Base-by-base conservation (phyloP, 2,329 filamentous ascomycete species). In the Colletotrichum siamense region DNA sequence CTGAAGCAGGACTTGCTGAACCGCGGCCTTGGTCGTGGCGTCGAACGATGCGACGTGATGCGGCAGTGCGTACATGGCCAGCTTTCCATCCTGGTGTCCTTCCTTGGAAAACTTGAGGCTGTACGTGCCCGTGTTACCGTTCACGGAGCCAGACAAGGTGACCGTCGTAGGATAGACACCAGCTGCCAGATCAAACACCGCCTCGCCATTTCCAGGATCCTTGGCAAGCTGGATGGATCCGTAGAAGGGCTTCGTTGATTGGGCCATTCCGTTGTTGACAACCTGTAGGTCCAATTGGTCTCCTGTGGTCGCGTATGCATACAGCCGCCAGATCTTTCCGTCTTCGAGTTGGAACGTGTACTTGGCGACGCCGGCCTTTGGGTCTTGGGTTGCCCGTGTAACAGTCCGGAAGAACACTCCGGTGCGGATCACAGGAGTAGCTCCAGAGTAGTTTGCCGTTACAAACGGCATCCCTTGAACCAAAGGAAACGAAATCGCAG, bases 391-490 rank as follows among this genome's bases (percentile, higher is more conserved):
- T 3, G 90, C 84, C 44, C 88, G 89, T 44, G 90, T 92, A 64
- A 98, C 87, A 22, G 89, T 92, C 73, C 89, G 89, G 87, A 96
- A 98, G 76, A 93, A 94, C 3, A 97, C 90, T 2, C 92, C 92
- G 26, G 93, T 94, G 79, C 96, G 92, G 59, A 99, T 89, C 6
- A 93, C 82, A 1, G 96, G 96, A 9, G 92, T 93, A 0, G 92
- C 89, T 34, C 92, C 92, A 70, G 88, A 89, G 84, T 96, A 99
- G 22, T 94, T 84, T 1, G 89, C 96, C 6, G 96, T 98, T 22
- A 98, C 88, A 80, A 96, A 98, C 0, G 92, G 94, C 92, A 98
- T 97, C 13, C 97, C 97, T 82, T 99, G 96, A 0, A 98, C 92
- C 9, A 98, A 82, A 0, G 96, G 96, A 78, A 98, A 95, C 0